Conservation (phyloP, 257 asterid species). For the Lycium ferocissimum region DNA sequence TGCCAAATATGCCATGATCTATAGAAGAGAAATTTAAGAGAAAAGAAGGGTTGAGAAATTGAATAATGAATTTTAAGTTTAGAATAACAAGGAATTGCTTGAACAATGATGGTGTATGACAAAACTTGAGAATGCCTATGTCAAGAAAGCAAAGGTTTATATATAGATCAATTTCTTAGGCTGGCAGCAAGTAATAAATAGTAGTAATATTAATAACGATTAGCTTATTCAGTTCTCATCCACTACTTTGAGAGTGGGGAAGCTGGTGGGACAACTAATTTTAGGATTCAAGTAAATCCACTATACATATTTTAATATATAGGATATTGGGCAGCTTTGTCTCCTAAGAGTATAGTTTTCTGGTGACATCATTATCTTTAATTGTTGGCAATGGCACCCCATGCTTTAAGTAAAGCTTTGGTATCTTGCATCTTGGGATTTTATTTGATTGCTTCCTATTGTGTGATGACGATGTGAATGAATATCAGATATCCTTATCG, state of each 20-base stretch:
- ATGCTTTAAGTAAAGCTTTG: not conserved
- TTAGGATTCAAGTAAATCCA: not conserved
- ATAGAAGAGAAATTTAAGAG: not conserved
- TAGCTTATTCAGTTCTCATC: no score
- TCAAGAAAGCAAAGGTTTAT: not conserved
- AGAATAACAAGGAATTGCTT: not conserved
- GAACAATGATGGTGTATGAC: not conserved
- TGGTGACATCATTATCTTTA: not conserved
- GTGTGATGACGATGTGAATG: not conserved
- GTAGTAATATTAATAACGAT: no score
- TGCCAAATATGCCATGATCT: not conserved
- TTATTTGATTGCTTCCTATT: not conserved
- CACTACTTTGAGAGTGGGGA: no score
- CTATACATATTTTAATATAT: not conserved
- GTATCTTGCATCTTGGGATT: conserved; percentile 14
- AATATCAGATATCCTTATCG: not conserved
- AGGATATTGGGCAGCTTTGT: not conserved
- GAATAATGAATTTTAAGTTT: not conserved
- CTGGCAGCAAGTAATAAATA: not conserved
- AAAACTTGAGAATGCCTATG: not conserved
- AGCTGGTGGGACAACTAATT: not conserved
- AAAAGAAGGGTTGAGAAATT: not conserved
- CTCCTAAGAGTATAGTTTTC: not conserved
- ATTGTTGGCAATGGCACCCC: not conserved
- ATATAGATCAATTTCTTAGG: conserved; percentile 17